Conservation (phyloP, 1,284 basidiomycete genomes). For the Exsudoporus floridanus region DNA sequence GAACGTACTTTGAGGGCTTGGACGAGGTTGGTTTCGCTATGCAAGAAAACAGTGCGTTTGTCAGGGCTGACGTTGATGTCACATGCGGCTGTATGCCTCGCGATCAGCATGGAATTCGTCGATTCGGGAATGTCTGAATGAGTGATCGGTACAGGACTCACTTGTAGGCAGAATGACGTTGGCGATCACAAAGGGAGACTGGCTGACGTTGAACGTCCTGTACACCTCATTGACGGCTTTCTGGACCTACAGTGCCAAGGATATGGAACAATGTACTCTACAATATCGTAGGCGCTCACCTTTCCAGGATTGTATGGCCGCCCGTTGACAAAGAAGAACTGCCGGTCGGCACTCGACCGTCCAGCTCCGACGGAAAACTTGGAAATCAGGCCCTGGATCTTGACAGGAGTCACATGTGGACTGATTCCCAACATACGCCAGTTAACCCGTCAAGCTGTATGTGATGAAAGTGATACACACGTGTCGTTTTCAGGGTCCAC, state of each 20-base stretch:
- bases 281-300: slow-evolving; percentile 39
- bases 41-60: slow-evolving; percentile 92
- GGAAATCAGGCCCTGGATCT: slow-evolving; percentile 75
- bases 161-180: slow-evolving; percentile 81
- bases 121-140: not conserved
- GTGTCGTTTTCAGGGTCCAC: slow-evolving; percentile 14
- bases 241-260: slow-evolving; percentile 53
- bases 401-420: slow-evolving; percentile 44
- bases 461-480: slow-evolving; percentile 11
- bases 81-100: slow-evolving; percentile 60
- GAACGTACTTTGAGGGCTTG: slow-evolving; percentile 69
- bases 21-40: slow-evolving; percentile 84
- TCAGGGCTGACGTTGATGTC: slow-evolving; percentile 98
- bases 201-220: slow-evolving; percentile 78
- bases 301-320: slow-evolving; percentile 82
- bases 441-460: not conserved
- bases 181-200: slow-evolving; percentile 81
- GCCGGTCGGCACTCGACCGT: slow-evolving; percentile 76
- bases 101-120: slow-evolving; percentile 1
- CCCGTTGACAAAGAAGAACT: slow-evolving; percentile 94
- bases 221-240: slow-evolving; percentile 91
- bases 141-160: slow-evolving; percentile 40
- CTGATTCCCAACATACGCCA: slow-evolving; percentile 8
- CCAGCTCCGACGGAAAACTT: slow-evolving; percentile 75
- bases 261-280: not conserved